A percentile compares a stretch with the other conserved stretches of the same genome.
phyloP scores from a whole-genome alignment of 2,329 filamentous ascomycete genomes.

The Botrytis elliptica region DNA sequence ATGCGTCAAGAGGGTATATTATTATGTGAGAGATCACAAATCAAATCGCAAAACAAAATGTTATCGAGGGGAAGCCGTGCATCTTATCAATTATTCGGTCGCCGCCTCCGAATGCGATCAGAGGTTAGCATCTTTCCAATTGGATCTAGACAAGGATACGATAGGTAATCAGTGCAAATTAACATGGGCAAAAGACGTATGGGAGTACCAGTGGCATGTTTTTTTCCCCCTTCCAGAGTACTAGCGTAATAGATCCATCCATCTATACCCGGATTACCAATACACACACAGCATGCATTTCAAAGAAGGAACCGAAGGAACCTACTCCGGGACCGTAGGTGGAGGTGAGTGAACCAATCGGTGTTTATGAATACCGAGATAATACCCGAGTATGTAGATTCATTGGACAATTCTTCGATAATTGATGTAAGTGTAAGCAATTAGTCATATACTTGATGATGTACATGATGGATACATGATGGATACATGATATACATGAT shows the following conservation, averaged over 20 bases:
- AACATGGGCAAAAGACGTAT: neutral
- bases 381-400: neutral
- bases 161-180: neutral
- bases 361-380: neutral
- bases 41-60: neutral
- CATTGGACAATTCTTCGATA: neutral
- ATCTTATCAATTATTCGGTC: constrained; percentile 2
- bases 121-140: constrained; percentile 5
- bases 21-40: neutral
- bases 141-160: neutral
- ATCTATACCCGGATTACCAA: neutral
- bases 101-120: neutral
- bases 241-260: neutral
- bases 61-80: neutral
- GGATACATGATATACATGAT: neutral
- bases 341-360: neutral
- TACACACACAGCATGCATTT: neutral
- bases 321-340: neutral
- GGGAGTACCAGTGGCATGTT: neutral
- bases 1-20: neutral
- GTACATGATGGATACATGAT: neutral
- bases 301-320: neutral
- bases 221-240: neutral
- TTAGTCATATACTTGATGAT: neutral
- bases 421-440: neutral